Evolutionary conservation across 2,329 filamentous ascomycete genomes (phyloP).

Genomic region (Nemania sp.): DNA sequence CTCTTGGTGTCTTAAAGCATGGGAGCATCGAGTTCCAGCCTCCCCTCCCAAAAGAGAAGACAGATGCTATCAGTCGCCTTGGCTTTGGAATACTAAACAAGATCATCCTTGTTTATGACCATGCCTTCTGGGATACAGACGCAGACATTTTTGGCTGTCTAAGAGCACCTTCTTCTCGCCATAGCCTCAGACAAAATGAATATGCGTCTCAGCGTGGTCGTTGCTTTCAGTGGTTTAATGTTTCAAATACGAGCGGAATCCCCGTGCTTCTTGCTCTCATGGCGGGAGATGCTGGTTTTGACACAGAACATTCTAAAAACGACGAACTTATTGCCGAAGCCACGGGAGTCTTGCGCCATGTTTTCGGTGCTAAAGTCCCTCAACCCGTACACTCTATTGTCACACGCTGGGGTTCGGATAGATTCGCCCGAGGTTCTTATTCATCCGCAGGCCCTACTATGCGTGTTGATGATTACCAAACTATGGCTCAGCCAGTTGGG

Average conservation of each 20-base stretch:
- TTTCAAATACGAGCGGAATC: slow-evolving; percentile 87
- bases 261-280: slow-evolving; percentile 92
- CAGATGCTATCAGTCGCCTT: slow-evolving; percentile 80
- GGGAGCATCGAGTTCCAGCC: slow-evolving; percentile 86
- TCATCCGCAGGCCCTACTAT: slow-evolving; percentile 91
- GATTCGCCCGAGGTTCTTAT: slow-evolving; percentile 93
- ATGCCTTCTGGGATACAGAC: slow-evolving; percentile 89
- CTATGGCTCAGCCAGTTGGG: slow-evolving; percentile 85
- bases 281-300: slow-evolving; percentile 93
- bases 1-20: slow-evolving; percentile 92
- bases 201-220: slow-evolving; percentile 85
- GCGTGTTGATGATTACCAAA: slow-evolving; percentile 87
- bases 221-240: slow-evolving; percentile 99
- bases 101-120: slow-evolving; percentile 88
- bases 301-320: slow-evolving; percentile 83
- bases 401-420: slow-evolving; percentile 91
- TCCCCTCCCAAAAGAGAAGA: slow-evolving; percentile 88
- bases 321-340: slow-evolving; percentile 83
- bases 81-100: slow-evolving; percentile 97
- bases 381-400: slow-evolving; percentile 86
- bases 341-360: slow-evolving; percentile 78
- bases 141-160: slow-evolving; percentile 95
- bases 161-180: slow-evolving; percentile 75
- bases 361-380: slow-evolving; percentile 80
- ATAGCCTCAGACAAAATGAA: slow-evolving; percentile 81